These are phyloP conservation scores for Diplodia scrobiculata DNA, from an alignment of 2,329 filamentous ascomycete genomes.

Conservation along the genomic window DNA sequence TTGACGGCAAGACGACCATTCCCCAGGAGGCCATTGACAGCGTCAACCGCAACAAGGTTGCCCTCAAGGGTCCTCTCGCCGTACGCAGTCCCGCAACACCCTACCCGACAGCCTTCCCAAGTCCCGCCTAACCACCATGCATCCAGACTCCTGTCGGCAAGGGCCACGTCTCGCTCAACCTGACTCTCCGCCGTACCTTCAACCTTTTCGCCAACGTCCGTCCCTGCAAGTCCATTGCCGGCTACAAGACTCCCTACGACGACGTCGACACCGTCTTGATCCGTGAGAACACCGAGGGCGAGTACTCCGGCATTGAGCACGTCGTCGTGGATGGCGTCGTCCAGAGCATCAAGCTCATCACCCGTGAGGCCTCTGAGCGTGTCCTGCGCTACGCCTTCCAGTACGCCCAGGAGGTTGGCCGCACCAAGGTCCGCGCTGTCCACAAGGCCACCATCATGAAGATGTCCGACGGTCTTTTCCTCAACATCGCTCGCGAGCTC, in stretches of 20 bases:
- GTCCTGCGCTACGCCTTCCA: slow-evolving; percentile 98
- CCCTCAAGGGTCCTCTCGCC: slow-evolving; percentile 95
- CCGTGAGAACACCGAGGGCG: slow-evolving; percentile 99
- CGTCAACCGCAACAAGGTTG: slow-evolving; percentile 93
- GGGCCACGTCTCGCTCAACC: slow-evolving; percentile 97
- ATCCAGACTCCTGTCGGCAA: slow-evolving; percentile 88
- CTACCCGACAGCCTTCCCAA: slow-evolving; percentile 12
- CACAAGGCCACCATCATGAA: slow-evolving; percentile 99
- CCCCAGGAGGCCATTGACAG: slow-evolving; percentile 90
- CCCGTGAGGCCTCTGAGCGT: slow-evolving; percentile 88
- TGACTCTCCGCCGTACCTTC: slow-evolving; percentile 97
- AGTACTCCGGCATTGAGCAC: slow-evolving; percentile 99
- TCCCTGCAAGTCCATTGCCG: slow-evolving; percentile 93
- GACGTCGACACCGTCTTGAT: slow-evolving; percentile 96
- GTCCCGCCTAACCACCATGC: slow-evolving; percentile 36
- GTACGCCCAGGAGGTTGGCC: slow-evolving; percentile 88
- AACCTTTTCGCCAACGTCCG: slow-evolving; percentile 99
- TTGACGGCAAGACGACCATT: slow-evolving; percentile 94
- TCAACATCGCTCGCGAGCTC: slow-evolving; percentile 80
- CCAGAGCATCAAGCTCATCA: slow-evolving; percentile 99
- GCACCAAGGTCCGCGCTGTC: slow-evolving; percentile 94
- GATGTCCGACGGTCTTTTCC: slow-evolving; percentile 98
- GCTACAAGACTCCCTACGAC: slow-evolving; percentile 98
- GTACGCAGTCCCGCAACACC: slow-evolving; percentile 56
- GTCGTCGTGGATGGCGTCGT: slow-evolving; percentile 96